phyloP scores from a whole-genome alignment of 805 yeast species.

The Candida andamanensis region DNA sequence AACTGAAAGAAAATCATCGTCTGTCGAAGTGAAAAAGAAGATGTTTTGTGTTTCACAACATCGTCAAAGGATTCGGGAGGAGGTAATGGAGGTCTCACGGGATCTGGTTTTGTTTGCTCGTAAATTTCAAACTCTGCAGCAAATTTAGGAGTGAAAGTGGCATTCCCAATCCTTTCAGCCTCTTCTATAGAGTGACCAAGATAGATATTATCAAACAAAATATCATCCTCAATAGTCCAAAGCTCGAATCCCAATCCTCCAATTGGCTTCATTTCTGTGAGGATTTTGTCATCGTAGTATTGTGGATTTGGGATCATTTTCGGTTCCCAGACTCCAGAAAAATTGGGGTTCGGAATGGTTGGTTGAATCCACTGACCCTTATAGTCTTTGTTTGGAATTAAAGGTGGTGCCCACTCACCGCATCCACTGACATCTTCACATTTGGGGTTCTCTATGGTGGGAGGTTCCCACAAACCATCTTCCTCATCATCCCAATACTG shows the following conservation, averaged over 20 bases:
- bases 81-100: slow-evolving; percentile 35
- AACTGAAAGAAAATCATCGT: slow-evolving; percentile 14
- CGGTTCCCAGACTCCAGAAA: slow-evolving; percentile 76
- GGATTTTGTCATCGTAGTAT: slow-evolving; percentile 52
- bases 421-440: slow-evolving; percentile 79
- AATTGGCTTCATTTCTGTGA: slow-evolving; percentile 59
- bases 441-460: slow-evolving; percentile 65
- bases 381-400: slow-evolving; percentile 62
- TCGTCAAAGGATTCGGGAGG: slow-evolving; percentile 43
- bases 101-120: slow-evolving; percentile 36
- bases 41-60: slow-evolving; percentile 17
- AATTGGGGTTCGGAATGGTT: slow-evolving; percentile 63
- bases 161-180: slow-evolving; percentile 79
- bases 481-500: slow-evolving; percentile 85
- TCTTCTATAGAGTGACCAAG: slow-evolving; percentile 79
- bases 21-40: slow-evolving; percentile 11
- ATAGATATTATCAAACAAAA: slow-evolving; percentile 78
- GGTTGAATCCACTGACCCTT: slow-evolving; percentile 79
- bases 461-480: slow-evolving; percentile 82
- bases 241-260: slow-evolving; percentile 85
- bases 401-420: slow-evolving; percentile 74
- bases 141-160: slow-evolving; percentile 56
- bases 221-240: slow-evolving; percentile 78
- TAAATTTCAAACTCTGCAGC: slow-evolving; percentile 45
- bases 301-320: slow-evolving; percentile 63